Evolutionary conservation across 1,139 yeast species (phyloP).

Genomic region (Pichia sp.): DNA sequence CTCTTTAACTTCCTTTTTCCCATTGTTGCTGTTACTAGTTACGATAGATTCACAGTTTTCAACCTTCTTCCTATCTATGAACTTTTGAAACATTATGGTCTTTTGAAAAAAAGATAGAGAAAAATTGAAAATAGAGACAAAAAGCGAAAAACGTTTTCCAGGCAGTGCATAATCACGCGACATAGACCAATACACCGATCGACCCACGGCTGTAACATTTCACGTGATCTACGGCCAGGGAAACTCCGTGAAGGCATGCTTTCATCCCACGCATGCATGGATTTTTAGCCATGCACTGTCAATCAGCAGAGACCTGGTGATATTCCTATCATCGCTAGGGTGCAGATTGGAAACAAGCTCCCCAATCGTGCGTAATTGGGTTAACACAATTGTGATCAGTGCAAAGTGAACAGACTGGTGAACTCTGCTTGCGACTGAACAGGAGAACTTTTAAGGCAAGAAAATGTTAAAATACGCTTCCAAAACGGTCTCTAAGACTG

Average conservation of each 20-base stretch:
- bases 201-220: not conserved
- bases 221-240: not conserved
- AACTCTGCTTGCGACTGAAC: too few species aligned
- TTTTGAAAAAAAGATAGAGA: not conserved
- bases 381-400: not conserved
- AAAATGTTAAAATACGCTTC: not conserved
- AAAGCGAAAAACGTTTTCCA: not conserved
- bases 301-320: not conserved
- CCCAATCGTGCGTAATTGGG: not conserved
- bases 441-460: too few species aligned
- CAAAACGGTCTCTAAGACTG: not conserved
- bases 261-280: not conserved
- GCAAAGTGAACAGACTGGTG: not conserved
- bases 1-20: conserved; percentile 44
- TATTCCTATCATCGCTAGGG: not conserved
- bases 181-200: not conserved
- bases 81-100: too few species aligned
- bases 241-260: not conserved
- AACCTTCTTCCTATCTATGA: too few species aligned
- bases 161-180: not conserved
- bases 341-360: too few species aligned
- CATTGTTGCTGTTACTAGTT: conserved; percentile 31
- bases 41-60: too few species aligned
- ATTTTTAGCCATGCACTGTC: not conserved
- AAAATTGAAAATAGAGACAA: not conserved